Evolutionary conservation across 2,329 filamentous ascomycete genomes (phyloP), one percentile per base, ranked within the genome.

Genomic region (Xylariales sp.): DNA sequence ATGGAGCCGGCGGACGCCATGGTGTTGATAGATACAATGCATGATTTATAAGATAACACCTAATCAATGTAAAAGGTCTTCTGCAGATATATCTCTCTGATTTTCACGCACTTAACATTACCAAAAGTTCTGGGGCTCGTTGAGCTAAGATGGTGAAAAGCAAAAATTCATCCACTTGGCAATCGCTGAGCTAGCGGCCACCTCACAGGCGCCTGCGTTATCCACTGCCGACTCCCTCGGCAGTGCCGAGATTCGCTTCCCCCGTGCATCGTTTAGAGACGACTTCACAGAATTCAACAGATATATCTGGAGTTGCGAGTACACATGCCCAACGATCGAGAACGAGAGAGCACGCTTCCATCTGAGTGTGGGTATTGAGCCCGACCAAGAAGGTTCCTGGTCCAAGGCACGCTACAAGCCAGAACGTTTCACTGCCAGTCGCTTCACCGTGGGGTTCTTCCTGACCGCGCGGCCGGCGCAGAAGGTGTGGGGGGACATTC

Each of bases 251-350:
- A 39, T 6, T 5, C 34, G n/a, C 8, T 48, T 41, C 50, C 10
- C 49, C 30, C 39, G 49, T 12, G 23, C 59, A 8, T 46, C 59
- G 28, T 62, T 62, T 30, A 23, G 50, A 55, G 59, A 62, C n/a
- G 59, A 55, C 39, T 62, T 54, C 28, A 62, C 9, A 16, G 39
- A 23, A 5, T 62, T 55, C 49, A 32, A 48, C 16, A 46, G 10
- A 16, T n/a, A 39, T 9, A 62, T 46, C 41, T 62, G 39, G 59
- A 36, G 41, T 8, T 62, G 59, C 50, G 59, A 41, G 34, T 63
- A 56, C 28, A 43, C 60, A 7, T 63, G 60, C 12, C 52, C 60
- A 12, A 63, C 52, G 4, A 56, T 63, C 32, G 60, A 56, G 18
- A 56, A 16, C 14, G 41, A 18, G 32, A 48, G 14, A 10, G 60